Conservation (phyloP, 176 grass and related monocot species). For the Bothriochloa decipiens region DNA sequence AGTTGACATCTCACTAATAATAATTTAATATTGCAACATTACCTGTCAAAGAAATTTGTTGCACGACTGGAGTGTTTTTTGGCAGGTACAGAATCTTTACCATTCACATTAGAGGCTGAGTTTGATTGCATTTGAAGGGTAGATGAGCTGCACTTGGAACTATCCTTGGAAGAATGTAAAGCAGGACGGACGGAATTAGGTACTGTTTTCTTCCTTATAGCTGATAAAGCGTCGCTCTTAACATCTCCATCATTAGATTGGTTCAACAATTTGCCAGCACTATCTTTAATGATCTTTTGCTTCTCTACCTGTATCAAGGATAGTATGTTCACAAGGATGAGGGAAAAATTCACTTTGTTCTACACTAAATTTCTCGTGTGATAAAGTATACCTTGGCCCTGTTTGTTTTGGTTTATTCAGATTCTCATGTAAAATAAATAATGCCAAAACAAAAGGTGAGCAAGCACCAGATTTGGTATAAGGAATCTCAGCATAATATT, state of each 20-base stretch:
- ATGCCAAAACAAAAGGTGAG: not conserved
- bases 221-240: constrained; percentile 33
- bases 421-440: not conserved
- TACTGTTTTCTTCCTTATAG: constrained; percentile 43
- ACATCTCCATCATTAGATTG: constrained; percentile 33
- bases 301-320: constrained; percentile 73
- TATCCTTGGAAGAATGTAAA: constrained; percentile 40
- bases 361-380: constrained; percentile 28
- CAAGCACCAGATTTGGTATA: not conserved
- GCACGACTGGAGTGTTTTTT: constrained; percentile 54
- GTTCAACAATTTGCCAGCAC: constrained; percentile 53
- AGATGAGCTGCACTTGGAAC: constrained; percentile 40
- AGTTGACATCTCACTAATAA: not conserved
- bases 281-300: constrained; percentile 78
- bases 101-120: constrained; percentile 35
- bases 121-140: constrained; percentile 39
- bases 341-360: constrained; percentile 14
- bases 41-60: constrained; percentile 87
- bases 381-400: not conserved
- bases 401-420: not conserved
- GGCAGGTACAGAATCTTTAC: constrained; percentile 43
- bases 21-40: not conserved
- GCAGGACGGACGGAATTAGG: constrained; percentile 14
- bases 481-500: not conserved
- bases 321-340: constrained; percentile 33